These are phyloP conservation scores for Coemansia sp. DNA, from an alignment of 192 early-diverging fungal species.

Conservation along the genomic window DNA sequence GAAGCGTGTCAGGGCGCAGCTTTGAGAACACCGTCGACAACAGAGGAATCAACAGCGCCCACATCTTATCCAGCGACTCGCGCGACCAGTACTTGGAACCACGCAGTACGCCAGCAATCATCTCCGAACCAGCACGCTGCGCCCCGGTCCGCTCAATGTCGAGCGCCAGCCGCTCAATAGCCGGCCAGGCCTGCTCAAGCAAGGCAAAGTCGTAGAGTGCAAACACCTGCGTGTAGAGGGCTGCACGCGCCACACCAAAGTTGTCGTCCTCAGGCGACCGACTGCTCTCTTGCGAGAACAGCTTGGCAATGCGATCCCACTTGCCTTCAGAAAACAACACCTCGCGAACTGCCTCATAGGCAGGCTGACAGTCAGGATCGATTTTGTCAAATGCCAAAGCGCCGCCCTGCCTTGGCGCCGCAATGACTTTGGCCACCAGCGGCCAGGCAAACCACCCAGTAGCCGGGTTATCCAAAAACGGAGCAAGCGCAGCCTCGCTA, in stretches of 20 bases:
- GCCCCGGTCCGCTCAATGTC: constrained; percentile 69
- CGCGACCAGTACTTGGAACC: constrained; percentile 87
- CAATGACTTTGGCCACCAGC: constrained; percentile 60
- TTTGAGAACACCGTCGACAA: constrained; percentile 63
- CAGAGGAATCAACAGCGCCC: constrained; percentile 72
- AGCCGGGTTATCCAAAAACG: constrained; percentile 56
- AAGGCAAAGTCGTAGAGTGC: constrained; percentile 68
- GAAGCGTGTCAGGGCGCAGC: constrained; percentile 73
- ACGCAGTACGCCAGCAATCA: constrained; percentile 78
- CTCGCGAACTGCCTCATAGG: constrained; percentile 59
- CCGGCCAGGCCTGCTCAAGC: constrained; percentile 58
- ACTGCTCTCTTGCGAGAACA: constrained; percentile 70
- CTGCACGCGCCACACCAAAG: constrained; percentile 65
- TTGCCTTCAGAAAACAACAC: constrained; percentile 62
- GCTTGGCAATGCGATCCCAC: constrained; percentile 69
- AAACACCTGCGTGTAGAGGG: constrained; percentile 73
- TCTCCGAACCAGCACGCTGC: constrained; percentile 82
- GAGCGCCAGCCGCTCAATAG: constrained; percentile 59
- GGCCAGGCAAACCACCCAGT: constrained; percentile 89
- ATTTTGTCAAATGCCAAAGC: constrained; percentile 53
- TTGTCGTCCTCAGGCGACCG: constrained; percentile 63
- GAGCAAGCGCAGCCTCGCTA: background rate
- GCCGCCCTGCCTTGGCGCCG: constrained; percentile 30
- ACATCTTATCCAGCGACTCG: constrained; percentile 57
- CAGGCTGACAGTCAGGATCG: constrained; percentile 63